A percentile compares a stretch with the other conserved stretches of the same genome.
These are phyloP conservation scores for Russula foetens DNA, from an alignment of 768 basidiomycete genomes.

Conservation along the genomic window DNA sequence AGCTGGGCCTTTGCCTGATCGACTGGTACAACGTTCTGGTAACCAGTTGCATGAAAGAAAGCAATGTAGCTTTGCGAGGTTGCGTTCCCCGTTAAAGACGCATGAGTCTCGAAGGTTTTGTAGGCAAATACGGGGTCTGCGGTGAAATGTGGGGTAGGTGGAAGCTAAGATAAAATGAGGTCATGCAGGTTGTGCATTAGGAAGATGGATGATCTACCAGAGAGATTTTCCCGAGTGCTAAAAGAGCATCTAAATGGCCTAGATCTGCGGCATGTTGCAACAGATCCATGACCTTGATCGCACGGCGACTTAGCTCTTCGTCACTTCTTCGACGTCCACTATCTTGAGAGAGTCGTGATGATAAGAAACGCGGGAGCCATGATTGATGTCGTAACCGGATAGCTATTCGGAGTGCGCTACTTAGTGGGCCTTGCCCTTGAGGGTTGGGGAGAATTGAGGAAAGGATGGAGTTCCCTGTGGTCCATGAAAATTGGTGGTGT, in stretches of 20 bases:
- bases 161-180: constrained; percentile 42
- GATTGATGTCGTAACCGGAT: constrained; percentile 56
- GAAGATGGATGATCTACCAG: constrained; percentile 36
- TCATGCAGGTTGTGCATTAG: background rate
- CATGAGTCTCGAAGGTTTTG: constrained; percentile 55
- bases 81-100: constrained; percentile 67
- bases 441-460: constrained; percentile 60
- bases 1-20: constrained; percentile 80
- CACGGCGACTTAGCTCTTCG: constrained; percentile 61
- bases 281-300: constrained; percentile 75
- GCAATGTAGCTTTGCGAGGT: constrained; percentile 80
- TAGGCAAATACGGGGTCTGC: constrained; percentile 56
- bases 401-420: constrained; percentile 57
- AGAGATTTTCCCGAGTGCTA: constrained; percentile 55
- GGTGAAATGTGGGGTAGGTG: constrained; percentile 59
- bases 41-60: constrained; percentile 88
- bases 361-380: constrained; percentile 39
- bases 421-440: constrained; percentile 73
- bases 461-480: constrained; percentile 39
- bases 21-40: constrained; percentile 49
- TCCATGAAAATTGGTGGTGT: constrained; percentile 32
- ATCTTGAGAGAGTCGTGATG: constrained; percentile 35
- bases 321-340: constrained; percentile 41
- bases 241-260: constrained; percentile 68
- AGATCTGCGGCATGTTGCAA: constrained; percentile 75